A percentile compares a stretch with the other conserved stretches of the same genome.
Evolutionary conservation across 1,284 basidiomycete species (phyloP).

Genomic region (Rhodotorula sp.): DNA sequence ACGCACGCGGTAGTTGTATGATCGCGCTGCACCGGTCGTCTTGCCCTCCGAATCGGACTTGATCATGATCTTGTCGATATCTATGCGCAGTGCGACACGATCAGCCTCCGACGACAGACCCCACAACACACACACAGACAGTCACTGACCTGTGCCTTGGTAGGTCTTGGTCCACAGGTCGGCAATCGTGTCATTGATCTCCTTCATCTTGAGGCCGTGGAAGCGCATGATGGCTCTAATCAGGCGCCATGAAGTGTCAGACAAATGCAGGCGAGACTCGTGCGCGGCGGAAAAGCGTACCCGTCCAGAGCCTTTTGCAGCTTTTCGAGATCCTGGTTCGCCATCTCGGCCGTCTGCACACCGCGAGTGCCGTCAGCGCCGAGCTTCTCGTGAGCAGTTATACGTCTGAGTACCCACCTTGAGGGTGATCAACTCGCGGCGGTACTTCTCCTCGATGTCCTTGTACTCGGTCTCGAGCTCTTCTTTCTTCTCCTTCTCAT

Average conservation of each 20-base stretch:
- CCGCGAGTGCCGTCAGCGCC: not conserved
- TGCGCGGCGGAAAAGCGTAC: constrained; percentile 54
- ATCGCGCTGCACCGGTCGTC: constrained; percentile 66
- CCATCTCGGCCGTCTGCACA: constrained; percentile 82
- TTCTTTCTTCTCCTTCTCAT: constrained; percentile 64
- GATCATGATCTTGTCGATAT: constrained; percentile 97
- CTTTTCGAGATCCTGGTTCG: constrained; percentile 92
- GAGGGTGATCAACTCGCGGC: constrained; percentile 86
- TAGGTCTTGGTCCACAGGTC: constrained; percentile 99
- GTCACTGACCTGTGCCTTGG: constrained; percentile 80
- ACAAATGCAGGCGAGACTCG: not conserved
- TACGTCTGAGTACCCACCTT: constrained; percentile 61
- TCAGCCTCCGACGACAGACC: not conserved
- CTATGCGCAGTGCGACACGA: constrained; percentile 52
- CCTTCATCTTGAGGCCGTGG: constrained; percentile 98
- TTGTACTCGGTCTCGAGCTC: constrained; percentile 82
- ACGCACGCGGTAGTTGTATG: constrained; percentile 96
- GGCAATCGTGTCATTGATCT: constrained; percentile 96
- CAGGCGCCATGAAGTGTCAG: not conserved
- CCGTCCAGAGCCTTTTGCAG: constrained; percentile 93
- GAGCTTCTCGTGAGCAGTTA: constrained; percentile 13
- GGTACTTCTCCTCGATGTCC: constrained; percentile 79
- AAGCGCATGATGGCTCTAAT: constrained; percentile 89
- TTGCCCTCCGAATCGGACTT: constrained; percentile 84
- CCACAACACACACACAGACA: not conserved